phyloP scores from a whole-genome alignment of 1,284 basidiomycete species.

The Clitocybe nebularis region DNA sequence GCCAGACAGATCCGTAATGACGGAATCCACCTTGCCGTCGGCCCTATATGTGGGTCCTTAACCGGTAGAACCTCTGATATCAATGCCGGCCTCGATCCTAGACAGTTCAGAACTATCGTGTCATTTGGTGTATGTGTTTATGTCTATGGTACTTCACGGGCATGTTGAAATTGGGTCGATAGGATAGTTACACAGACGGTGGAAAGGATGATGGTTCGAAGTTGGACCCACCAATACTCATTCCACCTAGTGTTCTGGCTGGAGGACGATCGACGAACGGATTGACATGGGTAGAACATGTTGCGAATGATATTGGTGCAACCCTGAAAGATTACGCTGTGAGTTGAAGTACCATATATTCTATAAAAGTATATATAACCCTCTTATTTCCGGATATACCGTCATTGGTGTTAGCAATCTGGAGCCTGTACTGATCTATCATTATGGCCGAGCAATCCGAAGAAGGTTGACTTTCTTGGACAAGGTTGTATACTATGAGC shows the following conservation, averaged over 20 bases:
- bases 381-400: background rate
- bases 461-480: slow-evolving; percentile 17
- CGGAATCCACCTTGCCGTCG: slow-evolving; percentile 33
- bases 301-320: slow-evolving; percentile 29
- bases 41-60: slow-evolving; percentile 30
- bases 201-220: slow-evolving; percentile 24
- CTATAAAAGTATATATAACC: background rate
- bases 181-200: slow-evolving; percentile 33
- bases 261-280: slow-evolving; percentile 32
- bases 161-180: background rate
- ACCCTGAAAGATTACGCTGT: slow-evolving; percentile 40
- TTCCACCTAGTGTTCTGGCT: slow-evolving; percentile 26
- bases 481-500: slow-evolving; percentile 12
- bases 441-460: slow-evolving; percentile 20
- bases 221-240: slow-evolving; percentile 25
- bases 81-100: slow-evolving; percentile 31
- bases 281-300: slow-evolving; percentile 30
- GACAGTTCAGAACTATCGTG: slow-evolving; percentile 33
- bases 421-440: slow-evolving; percentile 24
- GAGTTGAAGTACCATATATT: slow-evolving; percentile 17
- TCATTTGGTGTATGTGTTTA: slow-evolving; percentile 31
- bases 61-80: slow-evolving; percentile 30
- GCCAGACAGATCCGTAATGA: slow-evolving; percentile 15
- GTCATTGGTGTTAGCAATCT: slow-evolving; percentile 17
- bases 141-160: too few species aligned